phyloP scores from a whole-genome alignment of 2,329 filamentous ascomycete species.

The Calonectria pauciramosa region DNA sequence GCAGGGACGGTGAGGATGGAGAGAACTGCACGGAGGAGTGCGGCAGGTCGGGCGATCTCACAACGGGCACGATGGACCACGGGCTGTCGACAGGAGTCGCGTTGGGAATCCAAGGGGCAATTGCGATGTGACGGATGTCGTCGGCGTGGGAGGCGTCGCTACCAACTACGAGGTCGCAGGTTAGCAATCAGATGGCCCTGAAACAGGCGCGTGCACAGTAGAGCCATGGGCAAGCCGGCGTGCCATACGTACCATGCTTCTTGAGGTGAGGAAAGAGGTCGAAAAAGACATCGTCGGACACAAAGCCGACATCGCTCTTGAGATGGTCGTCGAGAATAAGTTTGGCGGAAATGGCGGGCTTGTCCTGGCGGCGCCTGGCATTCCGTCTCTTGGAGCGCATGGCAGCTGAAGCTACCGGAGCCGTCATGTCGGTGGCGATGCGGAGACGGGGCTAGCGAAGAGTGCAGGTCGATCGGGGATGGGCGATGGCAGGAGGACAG shows the following conservation, averaged over 20 bases:
- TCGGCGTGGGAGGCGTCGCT: constrained; percentile 52
- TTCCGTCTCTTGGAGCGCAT: constrained; percentile 55
- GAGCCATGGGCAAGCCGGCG: constrained; percentile 30
- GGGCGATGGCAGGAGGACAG: constrained; percentile 20
- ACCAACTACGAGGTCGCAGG: constrained; percentile 35
- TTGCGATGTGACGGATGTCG: constrained; percentile 74
- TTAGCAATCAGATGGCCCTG: constrained; percentile 6
- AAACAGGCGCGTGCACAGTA: background rate
- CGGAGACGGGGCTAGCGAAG: constrained; percentile 4
- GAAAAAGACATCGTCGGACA: constrained; percentile 88
- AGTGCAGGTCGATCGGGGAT: constrained; percentile 27
- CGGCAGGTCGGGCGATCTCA: constrained; percentile 73
- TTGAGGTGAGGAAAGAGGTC: constrained; percentile 80
- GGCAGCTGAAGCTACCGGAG: constrained; percentile 44
- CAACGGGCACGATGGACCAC: constrained; percentile 90
- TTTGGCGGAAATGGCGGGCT: constrained; percentile 82
- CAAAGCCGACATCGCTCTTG: constrained; percentile 85
- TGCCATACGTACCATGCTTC: constrained; percentile 60
- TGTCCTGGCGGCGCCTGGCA: constrained; percentile 74
- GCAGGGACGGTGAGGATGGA: constrained; percentile 78
- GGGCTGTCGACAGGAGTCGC: constrained; percentile 71
- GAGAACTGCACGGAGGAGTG: constrained; percentile 86
- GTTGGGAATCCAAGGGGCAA: constrained; percentile 79
- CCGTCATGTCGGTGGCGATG: constrained; percentile 45
- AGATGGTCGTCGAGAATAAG: constrained; percentile 88